These are phyloP conservation scores for Daldinia grandis DNA, from an alignment of 495 filamentous ascomycete genomes.

Conservation along the genomic window DNA sequence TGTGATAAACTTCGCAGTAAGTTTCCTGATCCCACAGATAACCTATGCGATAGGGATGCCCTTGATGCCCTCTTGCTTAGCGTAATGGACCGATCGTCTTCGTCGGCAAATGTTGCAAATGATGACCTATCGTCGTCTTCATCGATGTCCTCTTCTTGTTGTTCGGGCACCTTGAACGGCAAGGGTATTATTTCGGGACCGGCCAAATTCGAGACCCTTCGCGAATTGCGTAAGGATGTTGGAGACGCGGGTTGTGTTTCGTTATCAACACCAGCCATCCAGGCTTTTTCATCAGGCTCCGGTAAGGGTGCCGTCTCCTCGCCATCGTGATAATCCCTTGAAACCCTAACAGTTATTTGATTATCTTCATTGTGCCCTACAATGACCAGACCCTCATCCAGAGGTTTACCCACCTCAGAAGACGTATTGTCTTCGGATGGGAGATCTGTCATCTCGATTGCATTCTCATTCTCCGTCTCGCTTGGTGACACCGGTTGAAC, in stretches of 20 bases:
- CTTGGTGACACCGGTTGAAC: constrained; percentile 36
- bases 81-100: constrained; percentile 46
- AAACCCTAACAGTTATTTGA: constrained; percentile 51
- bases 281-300: constrained; percentile 48
- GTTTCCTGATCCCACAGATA: constrained; percentile 58
- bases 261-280: constrained; percentile 45
- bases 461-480: constrained; percentile 41
- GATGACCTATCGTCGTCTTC: constrained; percentile 66
- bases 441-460: constrained; percentile 50
- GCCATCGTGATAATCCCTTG: constrained; percentile 47
- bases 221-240: constrained; percentile 19
- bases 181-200: constrained; percentile 62
- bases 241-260: constrained; percentile 38
- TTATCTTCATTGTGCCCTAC: constrained; percentile 44
- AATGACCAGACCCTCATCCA: constrained; percentile 47
- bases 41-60: constrained; percentile 50
- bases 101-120: constrained; percentile 68
- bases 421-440: constrained; percentile 31
- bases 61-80: constrained; percentile 40
- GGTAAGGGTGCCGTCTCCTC: constrained; percentile 21
- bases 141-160: constrained; percentile 44
- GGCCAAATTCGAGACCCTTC: constrained; percentile 25
- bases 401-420: constrained; percentile 40
- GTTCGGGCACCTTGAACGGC: constrained; percentile 65
- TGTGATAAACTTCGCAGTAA: constrained; percentile 59